phyloP scores from a whole-genome alignment of 306 rosid species.

The Notholithocarpus densiflorus region DNA sequence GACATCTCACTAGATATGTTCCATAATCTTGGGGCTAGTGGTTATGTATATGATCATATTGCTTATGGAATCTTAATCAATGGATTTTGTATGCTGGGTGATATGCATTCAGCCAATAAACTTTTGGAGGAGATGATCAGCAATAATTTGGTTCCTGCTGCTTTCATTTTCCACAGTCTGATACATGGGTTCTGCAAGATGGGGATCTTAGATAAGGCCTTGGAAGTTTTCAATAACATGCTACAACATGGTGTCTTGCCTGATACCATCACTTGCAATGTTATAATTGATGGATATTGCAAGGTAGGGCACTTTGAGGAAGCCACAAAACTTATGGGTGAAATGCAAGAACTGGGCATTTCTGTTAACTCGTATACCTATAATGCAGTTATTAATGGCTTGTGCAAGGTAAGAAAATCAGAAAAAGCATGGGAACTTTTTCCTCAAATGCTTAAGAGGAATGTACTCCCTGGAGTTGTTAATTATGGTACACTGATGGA shows the following conservation, averaged over 20 bases:
- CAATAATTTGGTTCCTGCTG: slow-evolving; percentile 36
- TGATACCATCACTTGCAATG: slow-evolving; percentile 48
- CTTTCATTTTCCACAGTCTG: slow-evolving; percentile 28
- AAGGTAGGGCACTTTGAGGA: slow-evolving; percentile 37
- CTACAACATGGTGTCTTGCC: slow-evolving; percentile 37
- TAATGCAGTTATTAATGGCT: slow-evolving; percentile 40
- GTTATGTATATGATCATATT: slow-evolving; percentile 40
- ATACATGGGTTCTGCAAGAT: slow-evolving; percentile 44
- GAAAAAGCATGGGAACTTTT: slow-evolving; percentile 52
- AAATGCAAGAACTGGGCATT: slow-evolving; percentile 41
- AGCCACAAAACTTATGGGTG: slow-evolving; percentile 47
- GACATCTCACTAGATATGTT: slow-evolving; percentile 26
- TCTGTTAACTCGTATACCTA: slow-evolving; percentile 49
- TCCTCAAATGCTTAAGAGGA: slow-evolving; percentile 63
- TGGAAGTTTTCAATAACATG: slow-evolving; percentile 39
- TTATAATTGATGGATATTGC: slow-evolving; percentile 43
- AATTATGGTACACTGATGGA: slow-evolving; percentile 51
- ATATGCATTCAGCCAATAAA: slow-evolving; percentile 40
- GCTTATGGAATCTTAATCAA: slow-evolving; percentile 45
- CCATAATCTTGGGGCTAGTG: slow-evolving; percentile 27
- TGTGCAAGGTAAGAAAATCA: slow-evolving; percentile 45
- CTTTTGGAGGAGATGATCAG: slow-evolving; percentile 47
- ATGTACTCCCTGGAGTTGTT: slow-evolving; percentile 47
- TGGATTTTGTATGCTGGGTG: slow-evolving; percentile 47
- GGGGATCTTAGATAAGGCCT: slow-evolving; percentile 36